Evolutionary conservation across 2,329 filamentous ascomycete species (phyloP).

Genomic region (Uncinocarpus reesii): DNA sequence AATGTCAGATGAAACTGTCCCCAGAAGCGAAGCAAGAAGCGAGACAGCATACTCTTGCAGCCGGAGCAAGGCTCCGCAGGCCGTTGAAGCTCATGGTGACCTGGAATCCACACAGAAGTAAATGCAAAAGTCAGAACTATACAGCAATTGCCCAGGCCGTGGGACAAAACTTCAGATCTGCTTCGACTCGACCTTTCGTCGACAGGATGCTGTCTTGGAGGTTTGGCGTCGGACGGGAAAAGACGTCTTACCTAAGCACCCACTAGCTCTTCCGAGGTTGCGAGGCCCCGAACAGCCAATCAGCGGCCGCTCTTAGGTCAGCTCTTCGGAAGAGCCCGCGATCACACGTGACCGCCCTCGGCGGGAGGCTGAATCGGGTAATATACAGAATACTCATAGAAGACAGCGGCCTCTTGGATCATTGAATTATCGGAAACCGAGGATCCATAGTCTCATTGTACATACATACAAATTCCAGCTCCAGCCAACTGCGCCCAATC

Average conservation of each 20-base stretch:
- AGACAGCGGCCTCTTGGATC: background rate
- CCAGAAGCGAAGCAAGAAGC: slow-evolving; percentile 11
- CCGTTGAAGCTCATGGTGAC: slow-evolving; percentile 42
- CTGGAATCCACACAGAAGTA: slow-evolving; percentile 11
- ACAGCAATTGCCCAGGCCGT: slow-evolving; percentile 12
- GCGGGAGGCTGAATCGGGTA: too few species aligned
- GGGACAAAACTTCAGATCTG: slow-evolving; percentile 1
- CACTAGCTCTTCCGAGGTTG: slow-evolving; percentile 25
- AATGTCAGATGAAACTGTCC: slow-evolving; percentile 21
- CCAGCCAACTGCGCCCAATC: slow-evolving; percentile 9
- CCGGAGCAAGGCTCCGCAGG: slow-evolving; percentile 42
- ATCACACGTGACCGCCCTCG: slow-evolving; percentile 14
- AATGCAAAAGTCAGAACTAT: slow-evolving; percentile 14
- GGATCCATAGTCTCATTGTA: slow-evolving; percentile 3
- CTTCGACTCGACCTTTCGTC: slow-evolving; percentile 2
- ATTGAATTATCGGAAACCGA: background rate
- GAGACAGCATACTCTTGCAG: slow-evolving; percentile 37
- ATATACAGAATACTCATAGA: background rate
- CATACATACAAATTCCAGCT: slow-evolving; percentile 9
- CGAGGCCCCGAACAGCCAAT: slow-evolving; percentile 28
- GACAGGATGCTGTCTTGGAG: slow-evolving; percentile 3
- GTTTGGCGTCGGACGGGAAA: slow-evolving; percentile 8
- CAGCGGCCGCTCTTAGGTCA: slow-evolving; percentile 27
- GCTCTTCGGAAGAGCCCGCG: slow-evolving; percentile 24
- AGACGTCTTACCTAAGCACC: slow-evolving; percentile 29